Percentiles rank a stretch among this genome's conserved stretches.
Evolutionary conservation across 2,329 filamentous ascomycete genomes (phyloP).

Genomic region (Sporothrix schenckii): DNA sequence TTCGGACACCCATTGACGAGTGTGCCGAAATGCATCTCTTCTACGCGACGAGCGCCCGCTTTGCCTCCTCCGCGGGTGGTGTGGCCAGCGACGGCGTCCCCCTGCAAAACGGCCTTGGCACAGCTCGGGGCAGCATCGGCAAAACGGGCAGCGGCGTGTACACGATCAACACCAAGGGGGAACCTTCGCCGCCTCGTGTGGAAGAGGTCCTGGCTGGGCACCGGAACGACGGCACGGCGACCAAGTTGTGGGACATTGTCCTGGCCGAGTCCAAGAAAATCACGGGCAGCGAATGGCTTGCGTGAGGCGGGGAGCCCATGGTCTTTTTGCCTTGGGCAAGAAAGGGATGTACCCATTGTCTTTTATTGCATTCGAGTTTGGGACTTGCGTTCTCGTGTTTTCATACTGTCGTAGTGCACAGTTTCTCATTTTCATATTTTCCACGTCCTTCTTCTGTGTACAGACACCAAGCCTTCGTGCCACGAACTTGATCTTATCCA

Average conservation of each 20-base stretch:
- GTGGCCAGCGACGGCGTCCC: constrained; percentile 35
- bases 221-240: constrained; percentile 42
- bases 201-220: constrained; percentile 40
- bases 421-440: too few species aligned
- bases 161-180: constrained; percentile 42
- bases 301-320: not conserved
- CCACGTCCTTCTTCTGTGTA: too few species aligned
- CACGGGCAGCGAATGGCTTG: constrained; percentile 32
- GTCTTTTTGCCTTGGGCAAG: not conserved
- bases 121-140: constrained; percentile 42
- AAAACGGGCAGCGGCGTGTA: constrained; percentile 46
- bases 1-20: constrained; percentile 39
- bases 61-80: constrained; percentile 37
- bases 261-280: constrained; percentile 38
- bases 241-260: constrained; percentile 41
- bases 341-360: too few species aligned
- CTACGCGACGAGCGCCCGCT: constrained; percentile 44
- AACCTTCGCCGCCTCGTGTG: constrained; percentile 36
- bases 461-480: not conserved
- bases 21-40: constrained; percentile 47
- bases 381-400: not conserved
- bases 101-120: constrained; percentile 37
- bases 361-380: not conserved
- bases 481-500: constrained; percentile 20
- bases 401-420: too few species aligned